phyloP scores from a whole-genome alignment of 2,329 filamentous ascomycete species.

The Exophiala lecanii-corni region DNA sequence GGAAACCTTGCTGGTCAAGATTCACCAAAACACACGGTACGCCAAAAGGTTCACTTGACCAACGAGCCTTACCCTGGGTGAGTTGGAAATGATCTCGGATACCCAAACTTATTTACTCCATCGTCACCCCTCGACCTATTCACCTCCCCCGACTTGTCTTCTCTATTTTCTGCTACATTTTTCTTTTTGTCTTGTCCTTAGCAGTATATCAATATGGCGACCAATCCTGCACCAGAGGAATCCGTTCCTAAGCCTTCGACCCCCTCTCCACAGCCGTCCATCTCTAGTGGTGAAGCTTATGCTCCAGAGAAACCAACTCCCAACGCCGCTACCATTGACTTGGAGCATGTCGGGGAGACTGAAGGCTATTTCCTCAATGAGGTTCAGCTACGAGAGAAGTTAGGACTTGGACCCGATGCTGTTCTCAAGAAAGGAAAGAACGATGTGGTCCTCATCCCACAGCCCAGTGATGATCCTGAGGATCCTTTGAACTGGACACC shows the following conservation, averaged over 20 bases:
- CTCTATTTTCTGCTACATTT: too few species aligned
- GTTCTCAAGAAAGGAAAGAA: slow-evolving; percentile 35
- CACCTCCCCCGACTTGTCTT: too few species aligned
- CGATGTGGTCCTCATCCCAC: slow-evolving; percentile 49
- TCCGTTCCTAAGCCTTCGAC: background rate
- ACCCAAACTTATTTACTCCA: too few species aligned
- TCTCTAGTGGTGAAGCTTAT: slow-evolving; percentile 16
- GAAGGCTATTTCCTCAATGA: slow-evolving; percentile 27
- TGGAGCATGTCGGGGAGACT: slow-evolving; percentile 26
- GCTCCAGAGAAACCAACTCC: slow-evolving; percentile 7
- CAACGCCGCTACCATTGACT: slow-evolving; percentile 16
- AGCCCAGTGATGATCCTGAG: slow-evolving; percentile 48
- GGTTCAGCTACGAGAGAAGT: slow-evolving; percentile 17
- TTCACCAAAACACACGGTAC: too few species aligned
- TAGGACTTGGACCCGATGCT: slow-evolving; percentile 24
- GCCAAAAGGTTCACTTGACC: too few species aligned
- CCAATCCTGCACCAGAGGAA: background rate
- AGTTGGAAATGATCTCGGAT: too few species aligned
- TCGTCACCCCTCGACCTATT: too few species aligned
- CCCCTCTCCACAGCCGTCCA: slow-evolving; percentile 10
- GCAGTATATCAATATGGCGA: too few species aligned
- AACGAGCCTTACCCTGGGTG: too few species aligned
- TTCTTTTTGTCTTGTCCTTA: too few species aligned
- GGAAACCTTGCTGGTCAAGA: too few species aligned
- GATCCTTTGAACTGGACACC: slow-evolving; percentile 54